Evolutionary conservation across 192 early-diverging fungal species (phyloP).

Genomic region (Backusella psychrophila): DNA sequence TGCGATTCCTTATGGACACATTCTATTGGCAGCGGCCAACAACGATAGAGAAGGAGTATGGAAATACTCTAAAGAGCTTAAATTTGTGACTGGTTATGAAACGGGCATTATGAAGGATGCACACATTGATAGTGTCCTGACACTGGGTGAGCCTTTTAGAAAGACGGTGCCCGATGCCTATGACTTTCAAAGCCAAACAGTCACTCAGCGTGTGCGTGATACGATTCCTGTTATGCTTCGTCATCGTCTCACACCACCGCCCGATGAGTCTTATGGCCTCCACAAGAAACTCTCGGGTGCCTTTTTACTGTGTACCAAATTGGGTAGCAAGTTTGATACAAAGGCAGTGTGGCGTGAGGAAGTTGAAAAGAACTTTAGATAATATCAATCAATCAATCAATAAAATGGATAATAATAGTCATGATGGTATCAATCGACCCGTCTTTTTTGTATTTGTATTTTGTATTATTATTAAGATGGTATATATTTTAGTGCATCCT

Average conservation of each 20-base stretch:
- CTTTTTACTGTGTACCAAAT: conserved; percentile 86
- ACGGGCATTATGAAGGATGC: conserved; percentile 83
- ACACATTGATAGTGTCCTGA: conserved; percentile 86
- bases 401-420: not conserved
- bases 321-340: conserved; percentile 48
- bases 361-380: conserved; percentile 14
- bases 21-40: conserved; percentile 69
- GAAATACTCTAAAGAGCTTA: conserved; percentile 76
- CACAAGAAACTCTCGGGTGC: conserved; percentile 94
- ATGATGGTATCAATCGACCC: not conserved
- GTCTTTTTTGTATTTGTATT: not conserved
- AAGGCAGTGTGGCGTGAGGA: conserved; percentile 36
- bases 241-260: conserved; percentile 92
- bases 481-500: no score
- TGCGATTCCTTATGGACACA: conserved; percentile 69
- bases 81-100: conserved; percentile 94
- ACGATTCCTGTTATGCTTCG: conserved; percentile 95
- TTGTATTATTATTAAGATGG: no score
- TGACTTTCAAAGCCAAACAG: conserved; percentile 82
- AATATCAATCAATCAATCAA: not conserved
- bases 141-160: conserved; percentile 84
- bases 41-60: conserved; percentile 73
- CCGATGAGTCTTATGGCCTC: conserved; percentile 96
- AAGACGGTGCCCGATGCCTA: conserved; percentile 50
- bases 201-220: conserved; percentile 78